Evolutionary conservation across 2,329 filamentous ascomycete species (phyloP), one percentile per base, ranked within the genome.

Genomic region (Penicillium oxalicum): DNA sequence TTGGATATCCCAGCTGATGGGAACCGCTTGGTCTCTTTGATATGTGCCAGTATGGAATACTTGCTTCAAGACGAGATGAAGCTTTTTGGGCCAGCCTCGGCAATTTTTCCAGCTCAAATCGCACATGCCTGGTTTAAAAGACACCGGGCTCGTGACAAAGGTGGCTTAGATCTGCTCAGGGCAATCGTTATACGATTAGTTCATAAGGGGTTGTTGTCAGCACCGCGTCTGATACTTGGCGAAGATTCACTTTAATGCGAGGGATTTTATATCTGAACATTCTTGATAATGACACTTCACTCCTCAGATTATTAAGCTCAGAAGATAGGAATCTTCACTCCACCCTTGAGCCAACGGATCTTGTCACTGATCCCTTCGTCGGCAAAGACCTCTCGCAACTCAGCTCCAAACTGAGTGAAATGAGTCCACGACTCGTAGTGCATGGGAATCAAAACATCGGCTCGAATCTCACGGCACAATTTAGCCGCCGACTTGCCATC

Each of bases 341-440:
- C 67, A 0, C 57, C 62, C n/a, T 53, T 49, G 25, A 72, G 51
- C 70, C 69, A 74, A 25, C 52, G 43, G 0, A 73, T 60, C 34
- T 67, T 61, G 3, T 70, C 63, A 6, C 25, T 38, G 5, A 74
- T 51, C 0, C 68, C 69, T 29, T 68, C 68, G 12, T 58, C 55
- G 43, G 62, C 55, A 18, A 76, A 68, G 4, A 51, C 64, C 39
- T 57, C 37, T 0, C 28, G 36, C 13, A 75, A 49, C 9, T 62
- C 62, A 4, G 60, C 51, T 4, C 61, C 59, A 33, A 58, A 54
- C 53, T 76, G 63, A 1, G 64, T 66, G 45, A 75, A 76, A 53
- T 77, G 74, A 0, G 54, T 57, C 74, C 74, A 78, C 1, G 63
- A 64, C 42, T 77, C 73, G 46, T 64, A 77, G 49, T 77, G 74